These are phyloP conservation scores for Lipomyces kockii DNA, from an alignment of 805 yeast species.

Conservation along the genomic window DNA sequence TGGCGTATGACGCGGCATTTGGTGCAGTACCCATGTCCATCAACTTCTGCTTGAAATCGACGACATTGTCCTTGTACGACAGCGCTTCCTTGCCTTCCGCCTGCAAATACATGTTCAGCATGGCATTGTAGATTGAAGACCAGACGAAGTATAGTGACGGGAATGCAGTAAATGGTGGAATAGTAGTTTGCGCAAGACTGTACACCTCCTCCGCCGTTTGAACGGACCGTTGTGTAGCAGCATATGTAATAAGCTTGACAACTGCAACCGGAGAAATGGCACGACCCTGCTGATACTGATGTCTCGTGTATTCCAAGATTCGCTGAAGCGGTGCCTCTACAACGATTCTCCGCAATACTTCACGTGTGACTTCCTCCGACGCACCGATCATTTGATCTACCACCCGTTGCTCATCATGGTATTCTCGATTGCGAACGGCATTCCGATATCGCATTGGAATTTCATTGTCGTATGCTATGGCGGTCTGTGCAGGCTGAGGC, in stretches of 20 bases:
- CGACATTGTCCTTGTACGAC: slow-evolving; percentile 32
- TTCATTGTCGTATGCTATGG: neutral
- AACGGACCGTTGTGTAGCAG: slow-evolving; percentile 19
- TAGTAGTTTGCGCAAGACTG: slow-evolving; percentile 15
- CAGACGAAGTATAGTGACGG: slow-evolving; percentile 36
- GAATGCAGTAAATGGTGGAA: slow-evolving; percentile 21
- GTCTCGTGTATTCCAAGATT: slow-evolving; percentile 7
- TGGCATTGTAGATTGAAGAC: slow-evolving; percentile 41
- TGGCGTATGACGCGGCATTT: slow-evolving; percentile 46
- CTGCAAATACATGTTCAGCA: slow-evolving; percentile 40
- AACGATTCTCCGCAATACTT: slow-evolving; percentile 13
- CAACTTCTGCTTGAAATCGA: slow-evolving; percentile 41
- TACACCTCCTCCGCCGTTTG: slow-evolving; percentile 26
- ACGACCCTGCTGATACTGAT: slow-evolving; percentile 8
- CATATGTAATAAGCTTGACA: slow-evolving; percentile 22
- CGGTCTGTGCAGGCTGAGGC: slow-evolving; percentile 10
- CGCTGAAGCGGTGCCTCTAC: slow-evolving; percentile 5
- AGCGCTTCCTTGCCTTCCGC: slow-evolving; percentile 39
- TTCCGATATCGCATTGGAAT: slow-evolving; percentile 9
- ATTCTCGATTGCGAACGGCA: neutral
- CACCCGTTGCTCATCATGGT: slow-evolving; percentile 9
- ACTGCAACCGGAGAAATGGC: slow-evolving; percentile 21
- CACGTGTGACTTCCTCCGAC: slow-evolving; percentile 8
- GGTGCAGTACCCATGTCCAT: slow-evolving; percentile 43
- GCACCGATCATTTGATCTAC: slow-evolving; percentile 15